Evolutionary conservation across 179 eudicot genomes (phyloP), one percentile per base, ranked within the genome.

Genomic region (Sideroxylon spinosum): DNA sequence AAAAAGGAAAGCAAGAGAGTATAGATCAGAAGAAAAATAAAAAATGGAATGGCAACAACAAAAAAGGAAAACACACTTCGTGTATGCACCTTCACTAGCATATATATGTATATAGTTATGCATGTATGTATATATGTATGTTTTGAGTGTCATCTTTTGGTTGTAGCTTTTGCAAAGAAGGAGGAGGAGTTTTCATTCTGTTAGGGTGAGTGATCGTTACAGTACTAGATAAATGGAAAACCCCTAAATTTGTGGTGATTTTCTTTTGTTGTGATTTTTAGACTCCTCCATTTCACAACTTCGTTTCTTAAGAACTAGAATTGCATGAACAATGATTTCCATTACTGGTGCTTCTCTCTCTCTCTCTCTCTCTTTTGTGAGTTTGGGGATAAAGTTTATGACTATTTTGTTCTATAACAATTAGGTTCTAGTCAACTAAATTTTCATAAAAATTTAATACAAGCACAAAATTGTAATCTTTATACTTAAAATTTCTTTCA

Each of bases 131-230:
- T 9, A 9, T 52, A 52, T 52, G 56, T 67, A 29, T 28, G 11
- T 3, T 52, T 22, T 14, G 20, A 7, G 2, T 4, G 4, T 17
- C 13, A 23, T 9, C 23, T 32, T 32, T 3, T 4, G 50, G 44
- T 20, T 16, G 8, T 20, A 55, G 20, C 75, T 72, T 53, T 48
- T 25, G 59, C 62, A 13, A 22, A 55, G 61, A 17, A 46, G 6
- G 61, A 72, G 44, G 62, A 52, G 60, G 75, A 72, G 44, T 12
- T 72, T 63, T 48, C 20, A 48, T 50, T 22, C n/a, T 48, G 32
- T 49, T 32, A 28, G 4, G 75, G 75, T 52, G 75, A 55, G 75
- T 17, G 75, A 72, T 0, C n/a, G 26, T 72, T 56, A 53, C 75
- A 16, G 44, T 53, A 6, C 23, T 72, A 23, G 20, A 11, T 26